These are phyloP conservation scores for Stygiomarasmius scandens DNA, from an alignment of 1,284 basidiomycete species.

Conservation along the genomic window DNA sequence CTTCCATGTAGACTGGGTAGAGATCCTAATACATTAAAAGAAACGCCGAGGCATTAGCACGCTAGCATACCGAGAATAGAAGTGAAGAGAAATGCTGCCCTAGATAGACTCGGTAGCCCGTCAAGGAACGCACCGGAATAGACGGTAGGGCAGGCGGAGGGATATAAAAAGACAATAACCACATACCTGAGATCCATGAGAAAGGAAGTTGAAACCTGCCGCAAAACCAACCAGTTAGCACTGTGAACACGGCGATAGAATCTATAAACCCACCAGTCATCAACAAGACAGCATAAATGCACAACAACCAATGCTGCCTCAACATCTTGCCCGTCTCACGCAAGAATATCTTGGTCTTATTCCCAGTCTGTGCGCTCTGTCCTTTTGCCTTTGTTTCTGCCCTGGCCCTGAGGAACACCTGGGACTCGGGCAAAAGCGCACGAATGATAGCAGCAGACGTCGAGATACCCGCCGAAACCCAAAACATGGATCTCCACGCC, in stretches of 20 bases:
- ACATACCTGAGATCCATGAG: slow-evolving; percentile 77
- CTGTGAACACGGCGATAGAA: too few relatives aligned
- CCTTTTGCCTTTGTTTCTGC: slow-evolving; percentile 42
- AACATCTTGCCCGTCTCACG: slow-evolving; percentile 77
- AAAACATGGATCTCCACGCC: slow-evolving; percentile 53
- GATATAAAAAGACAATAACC: neutral
- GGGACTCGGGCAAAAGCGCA: slow-evolving; percentile 62
- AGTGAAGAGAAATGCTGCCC: too few relatives aligned
- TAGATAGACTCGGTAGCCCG: too few relatives aligned
- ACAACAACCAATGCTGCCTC: slow-evolving; percentile 82
- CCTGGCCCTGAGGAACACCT: slow-evolving; percentile 53
- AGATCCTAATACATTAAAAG: slow-evolving; percentile 59
- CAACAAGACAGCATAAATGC: slow-evolving; percentile 81
- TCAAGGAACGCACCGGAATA: neutral
- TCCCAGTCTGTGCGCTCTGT: slow-evolving; percentile 57
- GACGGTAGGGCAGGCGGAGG: too few relatives aligned
- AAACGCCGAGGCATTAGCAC: too few relatives aligned
- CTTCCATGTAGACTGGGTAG: slow-evolving; percentile 79
- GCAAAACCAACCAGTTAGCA: too few relatives aligned
- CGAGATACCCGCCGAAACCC: slow-evolving; percentile 57
- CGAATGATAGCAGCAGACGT: slow-evolving; percentile 61
- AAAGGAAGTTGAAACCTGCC: slow-evolving; percentile 89
- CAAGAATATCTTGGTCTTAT: slow-evolving; percentile 57
- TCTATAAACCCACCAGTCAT: slow-evolving; percentile 64
- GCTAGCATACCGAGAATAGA: too few relatives aligned